Base-by-base conservation (phyloP, 176 grass and related monocot species). In the Echinochloa phyllopogon region DNA sequence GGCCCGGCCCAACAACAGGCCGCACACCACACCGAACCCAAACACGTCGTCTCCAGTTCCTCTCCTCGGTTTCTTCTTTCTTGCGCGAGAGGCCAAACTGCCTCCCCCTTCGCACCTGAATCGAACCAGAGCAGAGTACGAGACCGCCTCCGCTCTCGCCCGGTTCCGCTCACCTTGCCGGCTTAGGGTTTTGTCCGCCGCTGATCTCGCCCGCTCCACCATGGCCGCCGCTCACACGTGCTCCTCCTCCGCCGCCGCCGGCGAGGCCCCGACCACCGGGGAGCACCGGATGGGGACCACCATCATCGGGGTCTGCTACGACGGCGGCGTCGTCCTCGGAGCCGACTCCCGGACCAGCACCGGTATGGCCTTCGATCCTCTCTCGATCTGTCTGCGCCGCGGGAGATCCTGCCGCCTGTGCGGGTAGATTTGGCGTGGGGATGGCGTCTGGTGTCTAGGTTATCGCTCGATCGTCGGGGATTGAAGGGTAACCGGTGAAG, bases 281-380 rank as follows among this genome's bases (percentile, higher is more conserved):
- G 89, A 91, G 85, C 83, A 93, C 77, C 87, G 83, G 41, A 99
- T 89, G 89, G 93, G 93, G 11, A 94, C 96, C 69, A 94, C 88
- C 87, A 99, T 99, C 81, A 84, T 99, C 63, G 93, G 93, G 6
- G 88, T 99, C 56, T 90, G 87, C 77, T 99, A 99, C 91, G 74
- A 88, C 43, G 96, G 93, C 13, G 91, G 91, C 70, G 87, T 94
- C 33, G 23, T 99, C 64, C 96, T 99, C 65, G 96, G 87, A 23
- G 96, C 96, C 41, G 93, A 99, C 75, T 99, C 93, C 61, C 85
- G 96, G 69, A 99, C 96, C 83, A 99, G 93, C 88, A 99, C 96
- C 7, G 93, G 96, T 99, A 45, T 45, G 52, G 52, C 6, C 77
- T 73, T 50, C 42, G 38, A n/a, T 11, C 47, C n/a, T 56, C 16